Base-by-base conservation (phyloP, 1,139 yeast genomes). In the Insectozyma bohioensis region DNA sequence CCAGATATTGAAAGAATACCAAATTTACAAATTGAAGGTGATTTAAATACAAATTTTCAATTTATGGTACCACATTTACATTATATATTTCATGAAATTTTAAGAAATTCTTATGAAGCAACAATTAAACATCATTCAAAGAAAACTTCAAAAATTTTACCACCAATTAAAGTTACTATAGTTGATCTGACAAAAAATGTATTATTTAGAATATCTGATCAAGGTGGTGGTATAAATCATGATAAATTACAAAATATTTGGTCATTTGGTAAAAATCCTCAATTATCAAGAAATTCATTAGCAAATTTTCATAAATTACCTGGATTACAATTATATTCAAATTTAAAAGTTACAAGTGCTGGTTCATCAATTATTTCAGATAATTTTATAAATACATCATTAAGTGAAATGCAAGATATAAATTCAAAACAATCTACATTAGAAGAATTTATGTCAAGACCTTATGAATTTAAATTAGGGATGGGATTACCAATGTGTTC, bases 401-500 rank as follows among this genome's bases (percentile, higher is more conserved):
- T 72, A 33, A 71, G 66, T 2, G 73, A 70, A 34, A 58, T 68
- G 42, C 21, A 17, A 4, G 50, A 61, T 20, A 45, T 58, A 3
- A 58, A 63, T 18, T 51, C 49, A 34, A 66, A 65, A 36, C 52
- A 52, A 33, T 62, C 69, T 2, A 67, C 73, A 0, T 53, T 67
- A 37, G 64, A 60, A 30, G 51, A 52, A 20, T 68, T 87, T 46
- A 76, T 85, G 28, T 69, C 80, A 12, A 70, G 96, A 44, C 86
- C 94, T 1, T 80, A 85, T 20, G 74, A 82, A 39, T 73, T 75
- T 46, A 82, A 84, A 39, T 62, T 90, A 15, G 97, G 97, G 0
- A 73, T 90, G 45, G 96, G 97, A 0, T 66, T 90, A 39, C 97
- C 97, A 0, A 78, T 90, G 81, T 83, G 95, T 49, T 80, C 85